Evolutionary conservation across 1,284 basidiomycete species (phyloP).

Genomic region (Phenoliferia sp.): DNA sequence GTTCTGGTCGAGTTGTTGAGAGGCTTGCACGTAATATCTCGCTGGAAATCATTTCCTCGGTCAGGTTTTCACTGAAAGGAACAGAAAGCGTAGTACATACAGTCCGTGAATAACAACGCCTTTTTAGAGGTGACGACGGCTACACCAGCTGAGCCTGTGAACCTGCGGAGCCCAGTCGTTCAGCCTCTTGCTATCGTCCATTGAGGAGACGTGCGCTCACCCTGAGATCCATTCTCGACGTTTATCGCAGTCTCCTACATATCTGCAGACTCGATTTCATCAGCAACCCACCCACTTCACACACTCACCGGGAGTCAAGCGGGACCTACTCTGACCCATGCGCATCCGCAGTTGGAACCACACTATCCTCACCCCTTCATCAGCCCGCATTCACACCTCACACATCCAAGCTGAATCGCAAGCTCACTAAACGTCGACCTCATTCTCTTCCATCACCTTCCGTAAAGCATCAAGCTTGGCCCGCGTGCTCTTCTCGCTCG

Average conservation of each 20-base stretch:
- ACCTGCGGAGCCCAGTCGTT: slow-evolving; percentile 49
- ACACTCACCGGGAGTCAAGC: not conserved
- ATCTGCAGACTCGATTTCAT: slow-evolving; percentile 4
- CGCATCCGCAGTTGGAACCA: slow-evolving; percentile 47
- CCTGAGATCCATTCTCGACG: slow-evolving; percentile 75
- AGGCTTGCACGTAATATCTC: slow-evolving; percentile 88
- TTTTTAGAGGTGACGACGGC: slow-evolving; percentile 21
- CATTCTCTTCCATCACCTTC: not conserved
- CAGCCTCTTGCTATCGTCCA: no score
- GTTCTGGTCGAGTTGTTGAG: slow-evolving; percentile 78
- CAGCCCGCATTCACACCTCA: not conserved
- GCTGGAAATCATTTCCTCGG: slow-evolving; percentile 45
- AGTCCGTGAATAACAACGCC: slow-evolving; percentile 54
- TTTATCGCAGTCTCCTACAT: slow-evolving; percentile 70
- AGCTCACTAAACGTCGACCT: not conserved
- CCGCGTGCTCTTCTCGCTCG: not conserved
- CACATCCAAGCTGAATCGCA: not conserved
- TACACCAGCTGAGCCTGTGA: slow-evolving; percentile 83
- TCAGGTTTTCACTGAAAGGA: no score
- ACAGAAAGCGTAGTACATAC: slow-evolving; percentile 19
- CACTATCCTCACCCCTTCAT: slow-evolving; percentile 25
- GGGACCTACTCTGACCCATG: slow-evolving; percentile 77
- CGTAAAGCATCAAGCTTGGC: not conserved
- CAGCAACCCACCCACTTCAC: not conserved
- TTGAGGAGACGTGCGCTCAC: not conserved